Conservation (phyloP, 495 filamentous ascomycete species). For the Penicillium longicatenatum region DNA sequence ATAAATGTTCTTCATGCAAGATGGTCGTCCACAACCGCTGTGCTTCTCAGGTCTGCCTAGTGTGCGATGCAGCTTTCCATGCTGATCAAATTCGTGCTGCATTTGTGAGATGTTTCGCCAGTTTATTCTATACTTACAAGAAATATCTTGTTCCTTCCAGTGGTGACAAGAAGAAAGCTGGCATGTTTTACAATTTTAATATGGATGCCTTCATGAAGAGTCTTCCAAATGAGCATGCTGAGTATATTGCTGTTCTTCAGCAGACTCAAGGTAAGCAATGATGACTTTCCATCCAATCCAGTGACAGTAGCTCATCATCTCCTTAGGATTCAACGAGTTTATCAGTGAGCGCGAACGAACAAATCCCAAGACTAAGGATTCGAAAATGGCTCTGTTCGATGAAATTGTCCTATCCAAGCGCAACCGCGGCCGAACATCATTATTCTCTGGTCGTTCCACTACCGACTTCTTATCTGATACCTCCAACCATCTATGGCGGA, state of each 20-base stretch:
- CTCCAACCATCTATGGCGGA: conserved; percentile 90
- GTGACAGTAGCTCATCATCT: conserved; percentile 1
- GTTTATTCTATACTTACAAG: conserved; percentile 93
- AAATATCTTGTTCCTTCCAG: conserved; percentile 75
- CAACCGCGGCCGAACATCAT: conserved; percentile 69
- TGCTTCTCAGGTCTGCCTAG: conserved; percentile 75
- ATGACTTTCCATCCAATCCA: background rate
- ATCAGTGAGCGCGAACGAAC: conserved; percentile 81
- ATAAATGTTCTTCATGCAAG: conserved; percentile 78
- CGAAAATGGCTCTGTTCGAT: conserved; percentile 85
- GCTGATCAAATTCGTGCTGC: conserved; percentile 88
- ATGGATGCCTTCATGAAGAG: conserved; percentile 92
- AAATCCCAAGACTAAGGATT: conserved; percentile 54
- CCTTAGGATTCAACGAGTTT: conserved; percentile 88
- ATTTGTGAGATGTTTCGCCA: conserved; percentile 92
- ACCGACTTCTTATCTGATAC: conserved; percentile 82
- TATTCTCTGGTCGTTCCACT: conserved; percentile 50
- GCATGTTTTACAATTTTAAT: conserved; percentile 88
- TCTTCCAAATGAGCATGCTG: conserved; percentile 85
- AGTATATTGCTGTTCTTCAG: conserved; percentile 83
- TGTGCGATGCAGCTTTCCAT: conserved; percentile 88
- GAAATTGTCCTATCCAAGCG: conserved; percentile 94
- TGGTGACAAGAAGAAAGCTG: conserved; percentile 81
- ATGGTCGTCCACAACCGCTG: conserved; percentile 80
- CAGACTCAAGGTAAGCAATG: conserved; percentile 80